Base-by-base conservation (phyloP, 2,329 filamentous ascomycete genomes). In the Xenosphaeropsis pyriputrescens region DNA sequence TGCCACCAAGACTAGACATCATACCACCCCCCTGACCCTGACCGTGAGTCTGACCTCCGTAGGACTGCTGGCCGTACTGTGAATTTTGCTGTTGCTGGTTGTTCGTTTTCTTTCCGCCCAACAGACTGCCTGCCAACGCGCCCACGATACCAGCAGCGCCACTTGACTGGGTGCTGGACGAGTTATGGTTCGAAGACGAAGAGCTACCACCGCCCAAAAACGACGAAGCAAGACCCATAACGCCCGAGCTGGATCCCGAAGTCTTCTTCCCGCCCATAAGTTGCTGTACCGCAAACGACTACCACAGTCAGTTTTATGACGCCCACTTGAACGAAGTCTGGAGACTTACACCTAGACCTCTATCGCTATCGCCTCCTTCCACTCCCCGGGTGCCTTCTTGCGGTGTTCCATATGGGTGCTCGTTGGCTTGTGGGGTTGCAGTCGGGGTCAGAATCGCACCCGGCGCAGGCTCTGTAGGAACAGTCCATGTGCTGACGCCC, bases 401-500 rank as follows among this genome's bases (percentile, higher is more conserved):
- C 29, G 68, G 71, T 11, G 64, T 60, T 41, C 73, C 72, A 56
- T 78, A 81, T 5, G 76, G 77, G 48, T 80, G 75, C 15, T 79
- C 72, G 42, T 55, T 49, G 32, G 55, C 52, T 18, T 18, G 58
- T 47, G 56, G 60, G 38, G 56, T 62, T 40, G 65, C 67, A 43
- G 61, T 68, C 34, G 71, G 76, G 29, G 71, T 76, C 51, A 63
- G 73, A 43, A 75, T 72, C 16, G 70, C 67, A 33, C 72, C 74
- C 6, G 71, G 76, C 36, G 76, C 67, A 9, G 22, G 22, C 41
- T 73, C 64, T 12, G 73, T 82, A 22, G 79, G 79, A 22, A 70
- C 67, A n/a, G 83, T 78, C 79, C 79, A 84, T 57, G 83, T 78
- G 44, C 78, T 81, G 29, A 72, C 65, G 35, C 79, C 79, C 6